Base-by-base conservation (phyloP, 2,329 filamentous ascomycete genomes). In the Ophiosphaerella korrae region DNA sequence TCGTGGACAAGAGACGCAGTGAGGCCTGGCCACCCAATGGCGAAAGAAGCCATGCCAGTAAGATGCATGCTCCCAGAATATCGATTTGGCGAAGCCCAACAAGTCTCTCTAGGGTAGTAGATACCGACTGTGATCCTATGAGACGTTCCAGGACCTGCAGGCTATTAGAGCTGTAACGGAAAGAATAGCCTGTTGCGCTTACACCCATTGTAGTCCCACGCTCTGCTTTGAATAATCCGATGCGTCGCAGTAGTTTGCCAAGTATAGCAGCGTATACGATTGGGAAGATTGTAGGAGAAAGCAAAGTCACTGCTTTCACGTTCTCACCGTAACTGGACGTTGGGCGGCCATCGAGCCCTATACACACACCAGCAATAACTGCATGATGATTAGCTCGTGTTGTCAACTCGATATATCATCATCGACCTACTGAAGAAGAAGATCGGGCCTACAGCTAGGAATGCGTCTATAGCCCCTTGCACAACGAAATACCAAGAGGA, bases 201-300 rank as follows among this genome's bases (percentile, higher is more conserved):
- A 53, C 53, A 6, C 45, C 48, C 21, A 58, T 18, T 3, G 41
- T 51, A 11, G 48, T 37, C n/a, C 52, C 52, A 7, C 52, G 29
- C 31, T 55, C 52, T 3, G 41, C 52, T 42, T 39, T 48, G 32
- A 18, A 52, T 6, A 54, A 16, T 1, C 42, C 51, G 2, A 57
- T 14, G 2, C 51, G 48, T n/a, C 55, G 55, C 11, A 57, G 48
- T 3, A 48, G 16, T 26, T 47, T 54, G 9, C 55, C 51, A 2
- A 57, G 31, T 3, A 57, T 54, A 3, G 51, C 51, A 12, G 55
- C 51, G 31, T 57, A 54, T 23, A 57, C 40, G 24, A 57, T 57
- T 7, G 51, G 46, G 18, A 54, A 54, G 3, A 57, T 49, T n/a
- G 48, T 57, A 7, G 55, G 51, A 1, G 51, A 49, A 2, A 57